A percentile compares a stretch with the other conserved stretches of the same genome.
These are phyloP conservation scores for Acanthamoeba lenticulata DNA, from an alignment of 208 protist species.

Conservation along the genomic window DNA sequence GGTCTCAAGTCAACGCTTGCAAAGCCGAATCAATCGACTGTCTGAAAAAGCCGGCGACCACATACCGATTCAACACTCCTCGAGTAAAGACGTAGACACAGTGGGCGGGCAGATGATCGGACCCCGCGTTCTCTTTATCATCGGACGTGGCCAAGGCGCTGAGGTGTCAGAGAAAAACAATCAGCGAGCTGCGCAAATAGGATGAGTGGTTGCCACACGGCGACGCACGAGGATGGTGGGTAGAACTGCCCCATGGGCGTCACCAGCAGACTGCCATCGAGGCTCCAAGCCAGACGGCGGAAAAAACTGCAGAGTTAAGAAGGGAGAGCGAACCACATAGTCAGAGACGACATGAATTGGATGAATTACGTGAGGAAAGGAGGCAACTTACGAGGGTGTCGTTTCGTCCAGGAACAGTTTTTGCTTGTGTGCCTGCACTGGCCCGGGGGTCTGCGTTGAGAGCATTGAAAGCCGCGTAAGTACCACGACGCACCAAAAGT, in stretches of 20 bases:
- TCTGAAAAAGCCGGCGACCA: too few species aligned
- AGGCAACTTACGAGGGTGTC: background rate
- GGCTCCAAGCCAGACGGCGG: constrained; percentile 56
- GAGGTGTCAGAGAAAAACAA: background rate
- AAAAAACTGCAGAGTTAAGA: constrained; percentile 8
- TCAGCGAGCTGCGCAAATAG: background rate
- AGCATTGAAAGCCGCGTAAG: background rate
- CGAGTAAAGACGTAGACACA: constrained; percentile 29
- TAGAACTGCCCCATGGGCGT: constrained; percentile 56
- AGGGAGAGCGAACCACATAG: background rate
- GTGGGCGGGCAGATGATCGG: background rate
- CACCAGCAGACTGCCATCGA: constrained; percentile 42
- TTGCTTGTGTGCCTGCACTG: constrained; percentile 26
- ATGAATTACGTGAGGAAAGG: background rate
- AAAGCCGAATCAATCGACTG: too few species aligned
- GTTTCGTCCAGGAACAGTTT: constrained; percentile 46
- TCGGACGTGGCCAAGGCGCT: background rate
- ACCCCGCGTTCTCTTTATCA: constrained; percentile 1
- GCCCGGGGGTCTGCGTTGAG: background rate
- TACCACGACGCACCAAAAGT: background rate
- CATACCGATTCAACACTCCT: background rate
- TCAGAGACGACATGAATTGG: background rate
- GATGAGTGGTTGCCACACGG: background rate
- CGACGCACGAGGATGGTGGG: background rate
- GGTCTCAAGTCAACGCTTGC: too few species aligned